These are phyloP conservation scores for Nothophaeocryptopus gaeumannii DNA, from an alignment of 2,329 filamentous ascomycete genomes.

Conservation along the genomic window DNA sequence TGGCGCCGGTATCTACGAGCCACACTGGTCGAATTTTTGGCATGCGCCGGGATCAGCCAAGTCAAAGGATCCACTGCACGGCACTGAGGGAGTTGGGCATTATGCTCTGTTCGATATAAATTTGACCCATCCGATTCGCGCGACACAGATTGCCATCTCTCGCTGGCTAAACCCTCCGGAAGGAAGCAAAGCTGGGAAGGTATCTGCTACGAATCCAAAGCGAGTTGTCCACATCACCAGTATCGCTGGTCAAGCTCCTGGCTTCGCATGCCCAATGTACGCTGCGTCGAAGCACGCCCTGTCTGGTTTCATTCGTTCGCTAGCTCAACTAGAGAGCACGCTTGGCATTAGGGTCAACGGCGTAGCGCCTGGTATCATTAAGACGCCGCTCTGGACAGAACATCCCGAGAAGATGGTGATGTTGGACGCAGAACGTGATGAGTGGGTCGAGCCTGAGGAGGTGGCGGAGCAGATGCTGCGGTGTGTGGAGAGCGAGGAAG, in stretches of 20 bases:
- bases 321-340: constrained; percentile 48
- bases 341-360: constrained; percentile 58
- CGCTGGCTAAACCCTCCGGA: constrained; percentile 40
- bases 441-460: constrained; percentile 60
- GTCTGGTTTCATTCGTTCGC: constrained; percentile 49
- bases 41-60: constrained; percentile 41
- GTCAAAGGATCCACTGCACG: constrained; percentile 36
- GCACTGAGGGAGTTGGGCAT: constrained; percentile 30
- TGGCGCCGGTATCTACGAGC: constrained; percentile 51
- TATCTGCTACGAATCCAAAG: constrained; percentile 42
- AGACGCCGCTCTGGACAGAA: constrained; percentile 61
- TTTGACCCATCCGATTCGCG: constrained; percentile 48
- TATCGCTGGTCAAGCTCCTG: constrained; percentile 44
- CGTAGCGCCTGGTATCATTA: constrained; percentile 60
- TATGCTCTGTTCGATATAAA: constrained; percentile 47
- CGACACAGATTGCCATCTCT: constrained; percentile 48
- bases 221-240: constrained; percentile 45
- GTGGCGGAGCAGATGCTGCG: constrained; percentile 59
- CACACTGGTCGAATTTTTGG: constrained; percentile 50
- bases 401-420: constrained; percentile 59
- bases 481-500: constrained; percentile 50
- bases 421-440: constrained; percentile 48
- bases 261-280: constrained; percentile 44
- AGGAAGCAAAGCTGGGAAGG: constrained; percentile 31
- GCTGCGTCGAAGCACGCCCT: constrained; percentile 47